A percentile compares a stretch with the other conserved stretches of the same genome.
Conservation (phyloP, 495 filamentous ascomycete species). For the Podospora didyma region DNA sequence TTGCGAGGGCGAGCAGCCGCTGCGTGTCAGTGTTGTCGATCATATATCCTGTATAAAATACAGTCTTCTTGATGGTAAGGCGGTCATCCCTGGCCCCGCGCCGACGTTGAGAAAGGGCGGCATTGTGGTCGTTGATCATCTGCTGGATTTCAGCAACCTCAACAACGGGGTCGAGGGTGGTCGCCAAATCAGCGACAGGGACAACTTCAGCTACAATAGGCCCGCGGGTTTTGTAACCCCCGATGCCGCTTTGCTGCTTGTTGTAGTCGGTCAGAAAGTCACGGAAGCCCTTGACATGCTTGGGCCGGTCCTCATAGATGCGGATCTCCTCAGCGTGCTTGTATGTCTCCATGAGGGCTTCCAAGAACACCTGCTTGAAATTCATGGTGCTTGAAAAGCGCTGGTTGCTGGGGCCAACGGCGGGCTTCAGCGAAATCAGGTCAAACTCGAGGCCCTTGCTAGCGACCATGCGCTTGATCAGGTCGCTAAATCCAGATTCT, state of each 20-base stretch:
- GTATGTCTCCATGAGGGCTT: conserved; percentile 80
- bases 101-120: conserved; percentile 32
- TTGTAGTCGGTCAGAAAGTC: conserved; percentile 77
- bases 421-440: conserved; percentile 83
- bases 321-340: conserved; percentile 72
- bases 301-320: conserved; percentile 58
- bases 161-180: conserved; percentile 72
- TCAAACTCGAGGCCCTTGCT: conserved; percentile 83
- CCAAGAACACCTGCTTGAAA: conserved; percentile 83
- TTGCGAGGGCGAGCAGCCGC: conserved; percentile 61
- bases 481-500: conserved; percentile 67
- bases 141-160: conserved; percentile 85
- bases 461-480: conserved; percentile 78
- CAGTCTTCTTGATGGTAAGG: conserved; percentile 73
- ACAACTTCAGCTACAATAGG: conserved; percentile 77
- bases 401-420: conserved; percentile 71
- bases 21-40: conserved; percentile 66
- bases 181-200: conserved; percentile 74
- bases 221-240: conserved; percentile 40
- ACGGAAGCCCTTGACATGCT: conserved; percentile 72
- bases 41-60: conserved; percentile 94
- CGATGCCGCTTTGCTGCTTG: conserved; percentile 35
- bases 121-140: conserved; percentile 85
- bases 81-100: conserved; percentile 31
- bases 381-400: conserved; percentile 72